These are phyloP conservation scores for Fusarium chlamydosporum DNA, from an alignment of 2,329 filamentous ascomycete genomes.

Conservation along the genomic window DNA sequence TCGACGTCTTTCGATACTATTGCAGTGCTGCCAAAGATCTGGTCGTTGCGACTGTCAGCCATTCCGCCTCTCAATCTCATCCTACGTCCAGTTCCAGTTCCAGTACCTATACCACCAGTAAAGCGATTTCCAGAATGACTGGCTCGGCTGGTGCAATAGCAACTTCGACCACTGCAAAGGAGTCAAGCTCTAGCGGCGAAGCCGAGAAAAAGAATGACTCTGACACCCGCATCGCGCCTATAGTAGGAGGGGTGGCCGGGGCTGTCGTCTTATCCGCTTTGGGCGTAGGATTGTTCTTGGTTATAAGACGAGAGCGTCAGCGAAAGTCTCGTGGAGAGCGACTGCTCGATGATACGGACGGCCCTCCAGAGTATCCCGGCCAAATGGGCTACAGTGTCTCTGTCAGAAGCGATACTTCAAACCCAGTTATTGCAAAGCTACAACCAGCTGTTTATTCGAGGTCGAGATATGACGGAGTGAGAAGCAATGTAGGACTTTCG, in stretches of 20 bases:
- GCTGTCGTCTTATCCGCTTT: constrained; percentile 48
- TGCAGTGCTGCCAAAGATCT: constrained; percentile 64
- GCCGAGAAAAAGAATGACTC: constrained; percentile 21
- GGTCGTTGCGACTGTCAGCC: constrained; percentile 59
- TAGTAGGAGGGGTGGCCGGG: constrained; percentile 54
- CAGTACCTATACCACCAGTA: constrained; percentile 17
- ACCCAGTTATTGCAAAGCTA: constrained; percentile 36
- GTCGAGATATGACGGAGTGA: constrained; percentile 45
- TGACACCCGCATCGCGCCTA: constrained; percentile 51
- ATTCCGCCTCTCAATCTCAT: constrained; percentile 52
- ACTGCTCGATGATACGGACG: constrained; percentile 33
- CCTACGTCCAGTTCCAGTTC: constrained; percentile 39
- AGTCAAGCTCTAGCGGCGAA: constrained; percentile 1
- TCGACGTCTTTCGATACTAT: constrained; percentile 62
- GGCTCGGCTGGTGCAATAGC: constrained; percentile 31
- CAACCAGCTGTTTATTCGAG: constrained; percentile 47
- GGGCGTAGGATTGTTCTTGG: constrained; percentile 54
- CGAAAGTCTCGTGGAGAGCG: constrained; percentile 44
- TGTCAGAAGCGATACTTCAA: constrained; percentile 20
- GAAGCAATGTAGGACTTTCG: constrained; percentile 44
- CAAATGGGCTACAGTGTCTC: constrained; percentile 48
- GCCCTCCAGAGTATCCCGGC: constrained; percentile 47
- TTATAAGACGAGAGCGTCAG: constrained; percentile 56
- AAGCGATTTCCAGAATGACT: constrained; percentile 30
- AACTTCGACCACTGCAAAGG: background rate